Evolutionary conservation across 768 basidiomycete genomes (phyloP).

Genomic region (Auriscalpium orientale): DNA sequence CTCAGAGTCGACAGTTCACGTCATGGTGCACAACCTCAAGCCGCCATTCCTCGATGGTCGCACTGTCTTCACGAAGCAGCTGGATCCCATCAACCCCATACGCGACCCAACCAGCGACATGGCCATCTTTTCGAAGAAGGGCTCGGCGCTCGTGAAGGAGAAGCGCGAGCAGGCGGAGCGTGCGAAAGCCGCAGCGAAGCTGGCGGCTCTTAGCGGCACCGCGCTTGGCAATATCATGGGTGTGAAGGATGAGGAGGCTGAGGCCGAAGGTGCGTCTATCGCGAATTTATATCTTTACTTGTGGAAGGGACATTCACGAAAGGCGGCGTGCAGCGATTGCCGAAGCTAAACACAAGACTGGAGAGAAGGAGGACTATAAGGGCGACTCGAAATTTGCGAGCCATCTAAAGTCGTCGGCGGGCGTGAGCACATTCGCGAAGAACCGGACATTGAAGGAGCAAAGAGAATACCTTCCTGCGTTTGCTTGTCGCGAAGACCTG

Average conservation of each 20-base stretch:
- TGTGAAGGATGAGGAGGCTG: slow-evolving; percentile 89
- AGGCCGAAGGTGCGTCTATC: slow-evolving; percentile 71
- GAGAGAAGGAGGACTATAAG: slow-evolving; percentile 66
- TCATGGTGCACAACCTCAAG: slow-evolving; percentile 94
- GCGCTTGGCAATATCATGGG: slow-evolving; percentile 97
- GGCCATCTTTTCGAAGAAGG: slow-evolving; percentile 95
- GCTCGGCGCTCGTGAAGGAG: slow-evolving; percentile 90
- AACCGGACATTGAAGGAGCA: slow-evolving; percentile 87
- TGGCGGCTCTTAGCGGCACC: slow-evolving; percentile 88
- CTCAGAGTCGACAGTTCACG: slow-evolving; percentile 91
- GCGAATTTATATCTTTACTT: slow-evolving; percentile 21
- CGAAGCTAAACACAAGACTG: slow-evolving; percentile 37
- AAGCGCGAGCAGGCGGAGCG: slow-evolving; percentile 95
- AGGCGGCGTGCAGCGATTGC: slow-evolving; percentile 34
- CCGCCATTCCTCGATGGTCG: slow-evolving; percentile 97
- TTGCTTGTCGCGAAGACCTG: slow-evolving; percentile 92
- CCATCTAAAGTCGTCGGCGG: slow-evolving; percentile 75
- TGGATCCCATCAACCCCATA: slow-evolving; percentile 96
- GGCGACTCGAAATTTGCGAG: slow-evolving; percentile 97
- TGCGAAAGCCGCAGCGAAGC: slow-evolving; percentile 92
- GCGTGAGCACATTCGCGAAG: slow-evolving; percentile 76
- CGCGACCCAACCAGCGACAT: slow-evolving; percentile 90
- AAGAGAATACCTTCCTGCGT: slow-evolving; percentile 93
- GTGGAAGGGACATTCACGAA: too few relatives aligned
- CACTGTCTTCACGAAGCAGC: slow-evolving; percentile 91